A percentile compares a stretch with the other conserved stretches of the same genome.
These are phyloP conservation scores for Cyberlindnera suaveolens DNA, from an alignment of 805 yeast species.

Conservation along the genomic window DNA sequence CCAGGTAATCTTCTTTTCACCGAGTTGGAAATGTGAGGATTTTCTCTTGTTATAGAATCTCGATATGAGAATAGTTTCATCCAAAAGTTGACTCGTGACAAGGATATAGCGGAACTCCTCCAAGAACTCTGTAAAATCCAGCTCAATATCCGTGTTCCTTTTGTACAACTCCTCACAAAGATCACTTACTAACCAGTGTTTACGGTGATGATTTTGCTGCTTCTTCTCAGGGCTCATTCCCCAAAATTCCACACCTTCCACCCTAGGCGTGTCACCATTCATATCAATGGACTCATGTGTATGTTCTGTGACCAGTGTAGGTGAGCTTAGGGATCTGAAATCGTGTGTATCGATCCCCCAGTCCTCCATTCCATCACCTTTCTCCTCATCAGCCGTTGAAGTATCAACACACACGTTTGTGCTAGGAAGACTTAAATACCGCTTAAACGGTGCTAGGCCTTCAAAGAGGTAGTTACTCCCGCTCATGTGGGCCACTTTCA, in stretches of 20 bases:
- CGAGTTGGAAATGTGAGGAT: slow-evolving; percentile 3
- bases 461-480: slow-evolving; percentile 12
- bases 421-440: slow-evolving; percentile 11
- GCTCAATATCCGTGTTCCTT: not conserved
- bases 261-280: not conserved
- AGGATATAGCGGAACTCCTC: slow-evolving; percentile 48
- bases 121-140: slow-evolving; percentile 25
- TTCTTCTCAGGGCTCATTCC: slow-evolving; percentile 3
- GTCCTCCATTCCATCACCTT: slow-evolving; percentile 16
- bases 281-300: not conserved
- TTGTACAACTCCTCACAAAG: not conserved
- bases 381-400: not conserved
- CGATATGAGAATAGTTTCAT: slow-evolving; percentile 29
- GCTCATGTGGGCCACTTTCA: slow-evolving; percentile 1
- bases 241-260: slow-evolving; percentile 3
- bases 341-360: slow-evolving; percentile 22
- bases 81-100: slow-evolving; percentile 42
- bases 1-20: not conserved
- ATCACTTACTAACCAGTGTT: not conserved
- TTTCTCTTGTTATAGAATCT: slow-evolving; percentile 18
- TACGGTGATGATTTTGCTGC: not conserved
- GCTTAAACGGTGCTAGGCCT: slow-evolving; percentile 20
- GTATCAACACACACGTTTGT: not conserved
- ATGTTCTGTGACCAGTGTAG: slow-evolving; percentile 21
- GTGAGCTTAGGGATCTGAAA: slow-evolving; percentile 16